phyloP scores from a whole-genome alignment of 2,329 filamentous ascomycete species.

The Coleophoma eucalyptorum region DNA sequence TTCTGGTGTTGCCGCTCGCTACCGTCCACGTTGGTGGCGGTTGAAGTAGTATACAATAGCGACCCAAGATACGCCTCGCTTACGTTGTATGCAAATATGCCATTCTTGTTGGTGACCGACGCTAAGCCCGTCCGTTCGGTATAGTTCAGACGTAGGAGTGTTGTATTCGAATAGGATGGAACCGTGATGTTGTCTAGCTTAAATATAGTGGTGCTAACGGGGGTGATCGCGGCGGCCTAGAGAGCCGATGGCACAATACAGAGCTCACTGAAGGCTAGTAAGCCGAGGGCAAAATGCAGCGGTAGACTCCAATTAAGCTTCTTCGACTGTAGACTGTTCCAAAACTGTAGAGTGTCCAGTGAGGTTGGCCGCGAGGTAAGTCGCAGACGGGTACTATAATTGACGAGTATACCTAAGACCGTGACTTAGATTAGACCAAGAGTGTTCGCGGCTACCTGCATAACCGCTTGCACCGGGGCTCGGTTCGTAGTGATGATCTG shows the following conservation, averaged over 20 bases:
- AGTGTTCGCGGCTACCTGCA: slow-evolving; percentile 5
- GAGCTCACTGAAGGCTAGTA: neutral
- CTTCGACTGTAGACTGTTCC: neutral
- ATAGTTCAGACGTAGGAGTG: neutral
- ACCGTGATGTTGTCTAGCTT: neutral
- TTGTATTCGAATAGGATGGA: slow-evolving; percentile 3
- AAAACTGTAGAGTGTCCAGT: slow-evolving; percentile 3
- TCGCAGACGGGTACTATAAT: slow-evolving; percentile 3
- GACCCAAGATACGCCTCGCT: neutral
- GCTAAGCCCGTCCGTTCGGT: neutral
- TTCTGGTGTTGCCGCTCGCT: neutral
- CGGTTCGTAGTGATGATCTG: slow-evolving; percentile 2
- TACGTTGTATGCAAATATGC: neutral
- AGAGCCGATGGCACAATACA: slow-evolving; percentile 2
- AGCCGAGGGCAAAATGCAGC: neutral
- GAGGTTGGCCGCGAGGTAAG: neutral
- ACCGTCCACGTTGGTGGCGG: neutral
- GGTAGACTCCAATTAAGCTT: slow-evolving; percentile 4
- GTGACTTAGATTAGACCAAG: slow-evolving; percentile 2
- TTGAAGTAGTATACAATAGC: neutral
- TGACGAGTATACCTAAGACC: slow-evolving; percentile 4
- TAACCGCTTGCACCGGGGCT: slow-evolving; percentile 4
- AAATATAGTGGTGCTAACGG: neutral
- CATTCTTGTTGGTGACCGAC: neutral
- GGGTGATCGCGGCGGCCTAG: slow-evolving; percentile 7